Percentiles rank a stretch among this genome's conserved stretches.
phyloP scores from a whole-genome alignment of 371 early-diverging fungal species.

The Rhizopus delemar region DNA sequence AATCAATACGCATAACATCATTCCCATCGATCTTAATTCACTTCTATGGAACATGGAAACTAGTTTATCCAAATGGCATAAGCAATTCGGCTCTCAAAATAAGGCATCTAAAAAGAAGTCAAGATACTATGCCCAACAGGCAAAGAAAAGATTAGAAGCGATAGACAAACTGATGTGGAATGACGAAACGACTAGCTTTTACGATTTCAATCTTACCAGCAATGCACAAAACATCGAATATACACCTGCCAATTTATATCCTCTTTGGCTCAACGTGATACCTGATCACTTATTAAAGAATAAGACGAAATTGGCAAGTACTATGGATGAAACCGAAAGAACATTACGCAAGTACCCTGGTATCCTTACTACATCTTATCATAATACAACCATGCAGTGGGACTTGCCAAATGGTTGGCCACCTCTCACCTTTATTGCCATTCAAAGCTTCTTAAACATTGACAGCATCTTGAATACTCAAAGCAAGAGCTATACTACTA shows the following conservation, averaged over 20 bases:
- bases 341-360: conserved; percentile 52
- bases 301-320: conserved; percentile 16
- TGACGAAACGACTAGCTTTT: conserved; percentile 41
- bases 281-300: conserved; percentile 30
- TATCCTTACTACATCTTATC: conserved; percentile 67
- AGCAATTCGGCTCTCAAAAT: conserved; percentile 22
- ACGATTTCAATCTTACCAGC: conserved; percentile 58
- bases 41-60: conserved; percentile 75
- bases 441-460: conserved; percentile 51
- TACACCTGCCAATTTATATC: conserved; percentile 46
- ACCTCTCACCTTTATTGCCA: conserved; percentile 57
- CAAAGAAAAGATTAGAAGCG: conserved; percentile 40
- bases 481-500: conserved; percentile 6
- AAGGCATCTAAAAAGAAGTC: conserved; percentile 22
- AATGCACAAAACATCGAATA: conserved; percentile 31
- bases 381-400: conserved; percentile 79
- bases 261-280: conserved; percentile 53
- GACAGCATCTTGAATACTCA: conserved; percentile 18
- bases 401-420: conserved; percentile 89
- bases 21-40: conserved; percentile 89
- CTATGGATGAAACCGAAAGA: conserved; percentile 37
- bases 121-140: conserved; percentile 38
- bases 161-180: conserved; percentile 60
- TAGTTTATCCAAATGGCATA: conserved; percentile 57
- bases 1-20: conserved; percentile 62